Evolutionary conservation across 176 grass and related monocot genomes (phyloP).

Genomic region (Metroxylon sagu): DNA sequence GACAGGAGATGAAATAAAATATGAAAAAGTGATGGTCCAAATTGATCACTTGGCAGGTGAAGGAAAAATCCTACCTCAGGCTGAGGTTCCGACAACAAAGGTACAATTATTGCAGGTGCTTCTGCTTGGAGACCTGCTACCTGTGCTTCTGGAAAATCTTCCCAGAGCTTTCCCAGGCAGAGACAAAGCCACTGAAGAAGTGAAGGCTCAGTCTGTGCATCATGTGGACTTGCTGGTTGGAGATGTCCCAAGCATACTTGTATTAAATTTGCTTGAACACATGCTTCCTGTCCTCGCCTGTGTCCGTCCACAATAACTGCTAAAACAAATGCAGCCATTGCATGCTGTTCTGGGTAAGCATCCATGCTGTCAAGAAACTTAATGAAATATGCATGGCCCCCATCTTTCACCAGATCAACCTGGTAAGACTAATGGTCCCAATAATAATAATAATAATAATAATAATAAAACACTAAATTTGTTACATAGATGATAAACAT

Average conservation of each 20-base stretch:
- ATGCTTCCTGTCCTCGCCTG: conserved; percentile 78
- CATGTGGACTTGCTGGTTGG: conserved; percentile 46
- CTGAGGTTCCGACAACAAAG: conserved; percentile 65
- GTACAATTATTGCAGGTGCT: conserved; percentile 41
- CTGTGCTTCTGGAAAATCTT: conserved; percentile 87
- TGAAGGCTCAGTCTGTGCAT: conserved; percentile 64
- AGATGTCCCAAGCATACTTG: conserved; percentile 83
- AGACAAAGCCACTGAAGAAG: conserved; percentile 98
- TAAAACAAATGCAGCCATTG: conserved; percentile 95
- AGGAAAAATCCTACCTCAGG: conserved; percentile 56
- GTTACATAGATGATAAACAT: no score
- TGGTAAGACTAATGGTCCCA: conserved; percentile 68
- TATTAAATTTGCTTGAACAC: conserved; percentile 60
- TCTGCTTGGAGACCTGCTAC: conserved; percentile 51
- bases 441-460: conserved; percentile 21
- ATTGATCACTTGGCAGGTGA: no score
- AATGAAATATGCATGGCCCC: conserved; percentile 86
- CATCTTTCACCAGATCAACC: conserved; percentile 97
- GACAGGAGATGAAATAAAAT: conserved; percentile 32
- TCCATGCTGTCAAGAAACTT: conserved; percentile 89
- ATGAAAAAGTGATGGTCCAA: no score
- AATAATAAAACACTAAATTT: no score
- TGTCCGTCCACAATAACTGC: conserved; percentile 92
- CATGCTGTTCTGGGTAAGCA: conserved; percentile 87
- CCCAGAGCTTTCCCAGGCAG: conserved; percentile 96